phyloP scores from a whole-genome alignment of 257 asterid species.

The Fraxinus cuspidata region DNA sequence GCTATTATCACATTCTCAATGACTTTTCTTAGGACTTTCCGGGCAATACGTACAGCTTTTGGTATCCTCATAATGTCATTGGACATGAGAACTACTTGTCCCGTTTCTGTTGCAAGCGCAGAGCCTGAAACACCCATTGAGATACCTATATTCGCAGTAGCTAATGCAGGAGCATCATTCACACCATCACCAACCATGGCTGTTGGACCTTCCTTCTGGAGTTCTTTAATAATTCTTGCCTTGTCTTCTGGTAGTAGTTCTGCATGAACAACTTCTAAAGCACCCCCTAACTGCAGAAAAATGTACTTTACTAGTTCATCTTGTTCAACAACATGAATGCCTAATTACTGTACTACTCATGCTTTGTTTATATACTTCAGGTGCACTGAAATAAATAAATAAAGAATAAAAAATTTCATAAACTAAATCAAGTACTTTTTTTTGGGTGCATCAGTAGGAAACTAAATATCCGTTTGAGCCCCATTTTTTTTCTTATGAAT shows the following conservation, averaged over 20 bases:
- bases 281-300: conserved; percentile 55
- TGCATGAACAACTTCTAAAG: conserved; percentile 53
- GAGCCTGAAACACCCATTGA: conserved; percentile 95
- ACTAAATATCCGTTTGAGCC: too few relatives aligned
- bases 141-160: conserved; percentile 78
- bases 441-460: too few relatives aligned
- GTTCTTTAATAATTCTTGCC: conserved; percentile 49
- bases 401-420: too few relatives aligned
- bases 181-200: conserved; percentile 93
- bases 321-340: not conserved
- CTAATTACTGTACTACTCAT: too few relatives aligned
- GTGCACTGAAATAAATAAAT: too few relatives aligned
- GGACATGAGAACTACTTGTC: conserved; percentile 71
- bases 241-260: conserved; percentile 84
- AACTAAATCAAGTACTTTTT: too few relatives aligned
- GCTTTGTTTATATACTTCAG: too few relatives aligned
- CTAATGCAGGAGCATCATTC: conserved; percentile 85
- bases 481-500: too few relatives aligned
- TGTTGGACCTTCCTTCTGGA: conserved; percentile 60
- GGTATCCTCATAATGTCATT: conserved; percentile 76
- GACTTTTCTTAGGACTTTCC: conserved; percentile 51
- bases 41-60: conserved; percentile 50
- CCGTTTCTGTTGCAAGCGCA: conserved; percentile 75
- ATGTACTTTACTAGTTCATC: not conserved
- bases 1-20: conserved; percentile 65